Evolutionary conservation across 1,284 basidiomycete species (phyloP), one percentile per base, ranked within the genome.

Genomic region (Leucoagaricus sp.): DNA sequence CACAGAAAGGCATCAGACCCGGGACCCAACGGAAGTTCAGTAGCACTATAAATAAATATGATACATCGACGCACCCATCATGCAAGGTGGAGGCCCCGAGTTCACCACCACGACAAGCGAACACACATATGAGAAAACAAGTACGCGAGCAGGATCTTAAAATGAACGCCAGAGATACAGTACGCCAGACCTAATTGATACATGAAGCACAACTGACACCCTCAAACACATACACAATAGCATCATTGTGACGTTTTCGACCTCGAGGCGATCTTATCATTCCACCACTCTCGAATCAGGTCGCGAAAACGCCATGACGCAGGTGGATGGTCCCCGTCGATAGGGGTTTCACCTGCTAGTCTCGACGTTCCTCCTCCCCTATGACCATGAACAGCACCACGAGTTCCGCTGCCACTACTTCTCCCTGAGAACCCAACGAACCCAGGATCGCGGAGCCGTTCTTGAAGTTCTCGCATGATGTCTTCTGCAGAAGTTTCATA

Each of bases 401-500:
- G 13, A 44, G 55, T 58, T 46, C 48, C 19, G 49, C 28, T 12
- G 25, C 41, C 9, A 34, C 46, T 21, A 34, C 23, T 12, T 55
- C 45, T 48, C 41, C 23, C 34, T 7, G 17, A 38, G 17, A 46
- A 38, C 12, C 42, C 49, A 40, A 57, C 29, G 19, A 51, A 57
- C 26, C 33, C 49, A 51, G 55, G 48, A 57, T 57, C 55, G 9
- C 38, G 46, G 48, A 54, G 60, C 53, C 66, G 64, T 55, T 64
- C 69, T 26, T 59, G 67, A 63, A 86, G 65, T 9, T 74, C 80
- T 57, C 65, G 64, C 57, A 82, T 59, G 44, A 91, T 81, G 36
- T 82, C 84, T 59, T 79, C 76, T 6, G 70, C 83, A 48, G 78
- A 75, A 1, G 80, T 80, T 28, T 76, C 73, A 65, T 85, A 87